Conservation (phyloP, 1,284 basidiomycete genomes). For the Spongiforma sp. region DNA sequence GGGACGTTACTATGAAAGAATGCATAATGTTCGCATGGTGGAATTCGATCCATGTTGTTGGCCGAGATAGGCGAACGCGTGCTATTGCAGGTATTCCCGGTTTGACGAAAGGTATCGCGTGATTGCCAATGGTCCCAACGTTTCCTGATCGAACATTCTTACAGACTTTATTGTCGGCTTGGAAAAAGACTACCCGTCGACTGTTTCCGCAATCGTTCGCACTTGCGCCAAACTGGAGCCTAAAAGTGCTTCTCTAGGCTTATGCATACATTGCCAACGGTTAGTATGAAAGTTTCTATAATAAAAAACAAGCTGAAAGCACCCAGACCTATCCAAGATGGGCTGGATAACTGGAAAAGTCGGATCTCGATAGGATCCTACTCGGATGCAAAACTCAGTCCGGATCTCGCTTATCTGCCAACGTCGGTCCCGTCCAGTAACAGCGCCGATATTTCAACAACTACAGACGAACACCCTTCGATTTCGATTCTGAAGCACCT, state of each 20-base stretch:
- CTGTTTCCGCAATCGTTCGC: conserved; percentile 85
- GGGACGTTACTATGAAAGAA: conserved; percentile 83
- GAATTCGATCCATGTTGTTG: conserved; percentile 58
- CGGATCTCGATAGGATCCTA: conserved; percentile 74
- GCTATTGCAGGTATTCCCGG: conserved; percentile 67
- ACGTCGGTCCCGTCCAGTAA: not conserved
- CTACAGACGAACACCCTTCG: conserved; percentile 28
- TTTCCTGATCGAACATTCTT: conserved; percentile 3
- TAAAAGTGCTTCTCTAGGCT: conserved; percentile 55
- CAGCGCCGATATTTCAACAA: conserved; percentile 23
- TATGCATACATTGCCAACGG: conserved; percentile 79
- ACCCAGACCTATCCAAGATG: conserved; percentile 68
- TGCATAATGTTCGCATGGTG: conserved; percentile 81
- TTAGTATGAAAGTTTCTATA: conserved; percentile 40
- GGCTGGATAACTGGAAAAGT: conserved; percentile 76
- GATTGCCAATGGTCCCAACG: not conserved
- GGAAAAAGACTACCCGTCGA: conserved; percentile 86
- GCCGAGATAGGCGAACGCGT: conserved; percentile 53
- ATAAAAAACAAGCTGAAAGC: conserved; percentile 1
- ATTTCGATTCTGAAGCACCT: conserved; percentile 60
- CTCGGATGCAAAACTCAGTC: conserved; percentile 31
- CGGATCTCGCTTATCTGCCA: conserved; percentile 18
- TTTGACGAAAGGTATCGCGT: conserved; percentile 70
- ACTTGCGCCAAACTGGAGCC: conserved; percentile 86
- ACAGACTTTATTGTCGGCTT: conserved; percentile 84